Percentiles rank a stretch among this genome's conserved stretches.
These are phyloP conservation scores for Auricularia sp. DNA, from an alignment of 768 basidiomycete genomes.

Conservation along the genomic window DNA sequence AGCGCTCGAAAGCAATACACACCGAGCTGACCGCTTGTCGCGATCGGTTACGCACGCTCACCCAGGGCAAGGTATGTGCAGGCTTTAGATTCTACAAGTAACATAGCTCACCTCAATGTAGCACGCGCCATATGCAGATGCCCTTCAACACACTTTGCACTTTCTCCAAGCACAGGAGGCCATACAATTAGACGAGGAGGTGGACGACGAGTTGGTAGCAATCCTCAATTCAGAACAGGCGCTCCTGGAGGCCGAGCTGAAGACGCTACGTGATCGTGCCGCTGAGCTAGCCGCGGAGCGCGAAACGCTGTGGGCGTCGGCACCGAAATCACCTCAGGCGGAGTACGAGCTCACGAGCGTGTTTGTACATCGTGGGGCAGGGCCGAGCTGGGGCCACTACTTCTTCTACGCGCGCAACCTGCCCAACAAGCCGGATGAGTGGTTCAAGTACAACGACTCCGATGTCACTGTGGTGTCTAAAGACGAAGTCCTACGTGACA, in stretches of 20 bases:
- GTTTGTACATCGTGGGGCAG: slow-evolving; percentile 87
- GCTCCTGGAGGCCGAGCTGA: slow-evolving; percentile 45
- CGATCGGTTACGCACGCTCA: slow-evolving; percentile 56
- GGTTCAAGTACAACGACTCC: slow-evolving; percentile 97
- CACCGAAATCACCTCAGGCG: slow-evolving; percentile 25
- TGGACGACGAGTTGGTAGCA: slow-evolving; percentile 48
- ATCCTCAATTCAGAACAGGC: slow-evolving; percentile 45
- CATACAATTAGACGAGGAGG: slow-evolving; percentile 30
- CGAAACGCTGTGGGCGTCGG: slow-evolving; percentile 68
- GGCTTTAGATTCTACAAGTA: not conserved
- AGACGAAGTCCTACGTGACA: slow-evolving; percentile 79
- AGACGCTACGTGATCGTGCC: slow-evolving; percentile 39
- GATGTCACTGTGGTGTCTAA: slow-evolving; percentile 67
- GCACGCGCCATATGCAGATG: slow-evolving; percentile 51
- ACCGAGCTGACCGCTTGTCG: slow-evolving; percentile 50
- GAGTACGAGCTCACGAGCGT: slow-evolving; percentile 90
- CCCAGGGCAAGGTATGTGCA: slow-evolving; percentile 54
- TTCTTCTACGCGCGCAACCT: slow-evolving; percentile 91
- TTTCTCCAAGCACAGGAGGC: slow-evolving; percentile 46
- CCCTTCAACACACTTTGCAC: slow-evolving; percentile 43
- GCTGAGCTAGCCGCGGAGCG: slow-evolving; percentile 53
- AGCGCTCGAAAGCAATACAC: slow-evolving; percentile 60
- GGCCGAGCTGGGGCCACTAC: slow-evolving; percentile 85
- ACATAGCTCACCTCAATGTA: slow-evolving; percentile 15
- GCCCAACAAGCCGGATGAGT: slow-evolving; percentile 67